These are phyloP conservation scores for Coniferiporia sulphurascens DNA, from an alignment of 1,284 basidiomycete species.

Conservation along the genomic window DNA sequence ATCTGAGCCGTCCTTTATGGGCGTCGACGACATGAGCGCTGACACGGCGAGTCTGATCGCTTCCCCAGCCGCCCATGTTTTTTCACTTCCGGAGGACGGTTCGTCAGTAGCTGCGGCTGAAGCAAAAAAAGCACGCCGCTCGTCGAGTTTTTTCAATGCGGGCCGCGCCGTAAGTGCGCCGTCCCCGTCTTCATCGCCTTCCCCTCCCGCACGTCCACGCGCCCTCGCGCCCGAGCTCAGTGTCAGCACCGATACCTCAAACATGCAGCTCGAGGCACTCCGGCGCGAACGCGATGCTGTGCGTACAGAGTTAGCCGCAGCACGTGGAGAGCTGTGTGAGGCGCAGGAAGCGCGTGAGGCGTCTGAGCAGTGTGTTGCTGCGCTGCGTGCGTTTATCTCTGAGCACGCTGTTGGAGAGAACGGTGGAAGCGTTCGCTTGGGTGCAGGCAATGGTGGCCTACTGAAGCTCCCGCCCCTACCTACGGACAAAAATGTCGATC, in stretches of 20 bases:
- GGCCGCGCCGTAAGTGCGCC: conserved; percentile 22
- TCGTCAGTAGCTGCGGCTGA: conserved; percentile 21
- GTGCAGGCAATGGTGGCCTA: conserved; percentile 26
- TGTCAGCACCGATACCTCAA: conserved; percentile 26
- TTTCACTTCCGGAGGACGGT: conserved; percentile 26
- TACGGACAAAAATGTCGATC: conserved; percentile 32
- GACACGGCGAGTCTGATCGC: conserved; percentile 20
- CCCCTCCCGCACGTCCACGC: conserved; percentile 26
- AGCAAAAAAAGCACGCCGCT: conserved; percentile 34
- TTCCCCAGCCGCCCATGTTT: conserved; percentile 28
- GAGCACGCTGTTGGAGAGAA: conserved; percentile 56
- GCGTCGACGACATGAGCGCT: conserved; percentile 23
- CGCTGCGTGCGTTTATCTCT: conserved; percentile 80
- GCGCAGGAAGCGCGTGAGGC: conserved; percentile 81
- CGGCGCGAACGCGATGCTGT: conserved; percentile 51
- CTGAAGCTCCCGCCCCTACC: conserved; percentile 55
- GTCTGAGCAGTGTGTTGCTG: conserved; percentile 79
- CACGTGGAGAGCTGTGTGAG: conserved; percentile 66
- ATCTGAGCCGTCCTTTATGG: conserved; percentile 44
- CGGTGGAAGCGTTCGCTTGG: conserved; percentile 21
- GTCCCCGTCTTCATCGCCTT: conserved; percentile 29
- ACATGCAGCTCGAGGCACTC: conserved; percentile 49
- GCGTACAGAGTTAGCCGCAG: conserved; percentile 15
- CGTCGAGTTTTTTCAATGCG: conserved; percentile 51
- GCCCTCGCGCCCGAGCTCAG: conserved; percentile 8